phyloP scores from a whole-genome alignment of 192 early-diverging fungal genomes.

The Dimargaris xerosporica region DNA sequence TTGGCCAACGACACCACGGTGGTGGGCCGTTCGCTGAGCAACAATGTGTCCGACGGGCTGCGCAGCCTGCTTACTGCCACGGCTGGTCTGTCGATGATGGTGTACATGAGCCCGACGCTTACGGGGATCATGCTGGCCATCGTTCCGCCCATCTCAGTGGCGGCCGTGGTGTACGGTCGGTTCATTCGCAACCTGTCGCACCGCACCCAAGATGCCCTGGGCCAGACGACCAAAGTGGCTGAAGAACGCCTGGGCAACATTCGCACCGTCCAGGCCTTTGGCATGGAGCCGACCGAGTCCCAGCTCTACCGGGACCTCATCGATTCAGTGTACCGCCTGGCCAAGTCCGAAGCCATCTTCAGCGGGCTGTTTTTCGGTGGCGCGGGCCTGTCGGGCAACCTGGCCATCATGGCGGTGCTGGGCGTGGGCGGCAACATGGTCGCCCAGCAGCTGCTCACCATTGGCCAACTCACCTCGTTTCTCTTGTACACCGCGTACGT shows the following conservation, averaged over 20 bases:
- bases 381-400: conserved; percentile 42
- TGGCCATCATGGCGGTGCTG: conserved; percentile 44
- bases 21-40: conserved; percentile 57
- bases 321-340: conserved; percentile 24
- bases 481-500: conserved; percentile 54
- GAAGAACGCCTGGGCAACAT: conserved; percentile 42
- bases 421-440: conserved; percentile 52
- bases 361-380: conserved; percentile 47
- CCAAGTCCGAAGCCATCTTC: conserved; percentile 33
- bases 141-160: conserved; percentile 54
- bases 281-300: conserved; percentile 22
- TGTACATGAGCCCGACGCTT: conserved; percentile 46
- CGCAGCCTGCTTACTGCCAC: conserved; percentile 37
- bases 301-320: conserved; percentile 21
- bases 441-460: conserved; percentile 32
- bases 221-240: conserved; percentile 47
- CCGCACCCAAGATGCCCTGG: conserved; percentile 46
- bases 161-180: conserved; percentile 50
- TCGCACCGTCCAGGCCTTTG: conserved; percentile 36
- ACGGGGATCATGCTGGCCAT: conserved; percentile 56
- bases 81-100: conserved; percentile 49
- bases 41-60: conserved; percentile 60
- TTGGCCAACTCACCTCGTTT: conserved; percentile 53
- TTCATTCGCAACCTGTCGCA: conserved; percentile 42
- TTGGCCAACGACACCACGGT: conserved; percentile 60